Percentiles rank a stretch among this genome's conserved stretches.
phyloP scores from a whole-genome alignment of 2,329 filamentous ascomycete genomes.

The Trichoderma atrobrunneum region DNA sequence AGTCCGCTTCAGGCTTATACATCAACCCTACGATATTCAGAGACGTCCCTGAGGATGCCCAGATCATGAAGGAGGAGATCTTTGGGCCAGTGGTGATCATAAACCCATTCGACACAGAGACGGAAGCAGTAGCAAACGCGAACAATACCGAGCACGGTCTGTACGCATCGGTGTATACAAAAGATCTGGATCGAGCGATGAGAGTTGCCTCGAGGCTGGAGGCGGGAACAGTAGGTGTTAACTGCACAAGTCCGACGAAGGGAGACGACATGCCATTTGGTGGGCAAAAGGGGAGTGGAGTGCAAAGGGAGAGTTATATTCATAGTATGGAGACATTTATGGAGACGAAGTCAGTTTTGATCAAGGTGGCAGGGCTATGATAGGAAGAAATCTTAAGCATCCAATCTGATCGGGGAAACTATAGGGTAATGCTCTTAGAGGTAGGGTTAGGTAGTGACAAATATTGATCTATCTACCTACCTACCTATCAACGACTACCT shows the following conservation, averaged over 20 bases:
- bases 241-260: constrained; percentile 31
- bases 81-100: constrained; percentile 32
- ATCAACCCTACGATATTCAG: constrained; percentile 30
- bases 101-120: constrained; percentile 26
- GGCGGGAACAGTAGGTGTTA: constrained; percentile 46
- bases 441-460: neutral
- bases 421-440: neutral
- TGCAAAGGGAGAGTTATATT: neutral
- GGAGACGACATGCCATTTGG: constrained; percentile 28
- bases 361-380: neutral
- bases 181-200: constrained; percentile 44
- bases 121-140: constrained; percentile 29
- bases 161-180: constrained; percentile 53
- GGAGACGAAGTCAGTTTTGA: neutral
- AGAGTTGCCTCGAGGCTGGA: constrained; percentile 48
- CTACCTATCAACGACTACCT: neutral
- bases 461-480: neutral
- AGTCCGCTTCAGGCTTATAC: constrained; percentile 29
- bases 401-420: neutral
- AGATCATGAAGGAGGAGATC: constrained; percentile 32
- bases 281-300: constrained; percentile 20
- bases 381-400: neutral
- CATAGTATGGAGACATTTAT: neutral
- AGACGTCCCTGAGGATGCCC: constrained; percentile 28
- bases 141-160: constrained; percentile 52